Evolutionary conservation across 2,329 filamentous ascomycete species (phyloP), one percentile per base, ranked within the genome.

Genomic region (Helotiales sp.): DNA sequence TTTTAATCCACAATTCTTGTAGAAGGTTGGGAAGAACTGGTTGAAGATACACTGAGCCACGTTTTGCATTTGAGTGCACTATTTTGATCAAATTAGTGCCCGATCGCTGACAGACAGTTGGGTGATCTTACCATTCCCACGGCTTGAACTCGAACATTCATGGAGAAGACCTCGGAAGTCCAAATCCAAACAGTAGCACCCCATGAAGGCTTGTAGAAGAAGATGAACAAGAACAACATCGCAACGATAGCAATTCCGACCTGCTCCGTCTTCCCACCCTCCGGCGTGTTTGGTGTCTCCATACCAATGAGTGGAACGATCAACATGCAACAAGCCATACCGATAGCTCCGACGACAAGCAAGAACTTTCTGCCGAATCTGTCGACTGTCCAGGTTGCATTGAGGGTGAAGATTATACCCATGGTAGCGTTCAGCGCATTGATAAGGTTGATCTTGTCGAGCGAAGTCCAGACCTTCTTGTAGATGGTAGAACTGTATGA

Each of bases 391-490:
- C 90, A 92, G 43, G 89, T 85, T 15, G 90, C 89, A 71, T 91
- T 92, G 52, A 92, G 82, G 0, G 90, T 92, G 79, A 92, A 92
- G 24, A 92, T 68, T 69, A 92, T 92, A 65, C 88, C 88, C 71
- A 89, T 90, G 6, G 89, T 92, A 47, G 89, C 89, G 76, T 92
- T 92, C 63, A 92, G 82, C 3, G 90, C 90, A 76, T 92, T 92
- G 82, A 92, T 92, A 34, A 92, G 82, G 69, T 88, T 88, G 76
- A 92, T 91, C 24, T 84, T 87, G 59, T 84, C 80, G 63, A 78
- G 80, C 63, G 79, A 82, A 26, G 80, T 83, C 82, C 89, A 92
- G 26, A 92, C 85, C 76, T 90, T 89, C 79, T 90, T 86, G 81
- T 92, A 92, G 74, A 92, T 90, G 72, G 87, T 86, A n/a, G 89